Percentiles rank a stretch among this genome's conserved stretches.
These are phyloP conservation scores for Chlorella sp. DNA, from an alignment of 139 green algal genomes.

Conservation along the genomic window DNA sequence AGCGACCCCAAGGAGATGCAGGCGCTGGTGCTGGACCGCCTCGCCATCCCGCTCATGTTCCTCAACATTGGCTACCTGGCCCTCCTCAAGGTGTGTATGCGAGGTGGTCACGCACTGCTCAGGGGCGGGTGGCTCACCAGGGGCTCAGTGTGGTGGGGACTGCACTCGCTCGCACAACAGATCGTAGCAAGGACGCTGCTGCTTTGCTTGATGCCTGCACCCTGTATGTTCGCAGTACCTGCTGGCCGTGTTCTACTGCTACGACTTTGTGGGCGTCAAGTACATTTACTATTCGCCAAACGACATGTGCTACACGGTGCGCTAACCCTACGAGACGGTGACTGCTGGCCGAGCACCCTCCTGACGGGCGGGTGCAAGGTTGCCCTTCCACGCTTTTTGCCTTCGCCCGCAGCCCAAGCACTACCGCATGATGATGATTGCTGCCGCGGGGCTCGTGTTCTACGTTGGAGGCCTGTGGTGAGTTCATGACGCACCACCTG, in stretches of 20 bases:
- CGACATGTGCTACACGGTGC: conserved; percentile 9
- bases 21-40: conserved; percentile 1
- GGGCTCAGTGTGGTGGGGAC: no score
- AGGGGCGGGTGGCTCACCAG: background rate
- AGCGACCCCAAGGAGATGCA: background rate
- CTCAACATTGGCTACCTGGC: conserved; percentile 9
- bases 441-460: background rate
- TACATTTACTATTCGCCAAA: conserved; percentile 17
- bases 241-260: conserved; percentile 11
- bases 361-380: no score
- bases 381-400: no score
- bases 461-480: background rate
- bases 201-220: background rate
- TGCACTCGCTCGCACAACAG: no score
- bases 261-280: conserved; percentile 13
- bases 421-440: conserved; percentile 1
- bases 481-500: background rate
- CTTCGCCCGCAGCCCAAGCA: no score
- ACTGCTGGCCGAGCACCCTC: no score
- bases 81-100: no score
- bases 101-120: no score
- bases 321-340: no score
- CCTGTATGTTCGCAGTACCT: conserved; percentile 5
- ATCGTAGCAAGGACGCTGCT: background rate
- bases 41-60: conserved; percentile 13